A percentile compares a stretch with the other conserved stretches of the same genome.
These are phyloP conservation scores for Myxozyma melibiosi DNA, from an alignment of 805 yeast genomes.

Conservation along the genomic window DNA sequence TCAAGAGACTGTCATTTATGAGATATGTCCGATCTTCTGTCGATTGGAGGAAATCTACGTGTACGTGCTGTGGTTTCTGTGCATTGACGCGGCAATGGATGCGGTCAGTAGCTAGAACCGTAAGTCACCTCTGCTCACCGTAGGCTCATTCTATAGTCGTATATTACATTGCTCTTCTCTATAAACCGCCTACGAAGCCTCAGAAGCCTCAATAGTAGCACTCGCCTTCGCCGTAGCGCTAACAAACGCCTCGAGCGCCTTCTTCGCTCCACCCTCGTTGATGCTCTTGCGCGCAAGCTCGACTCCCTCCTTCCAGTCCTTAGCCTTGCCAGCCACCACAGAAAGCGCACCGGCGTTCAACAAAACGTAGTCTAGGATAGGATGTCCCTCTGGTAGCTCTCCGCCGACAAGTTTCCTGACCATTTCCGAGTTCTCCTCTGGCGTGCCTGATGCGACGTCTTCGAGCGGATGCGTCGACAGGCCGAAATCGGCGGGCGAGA, in stretches of 20 bases:
- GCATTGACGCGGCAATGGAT: too few species aligned
- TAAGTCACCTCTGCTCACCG: too few species aligned
- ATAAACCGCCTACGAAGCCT: too few species aligned
- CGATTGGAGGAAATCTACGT: too few species aligned
- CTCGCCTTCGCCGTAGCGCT: slow-evolving; percentile 36
- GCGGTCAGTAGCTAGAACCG: too few species aligned
- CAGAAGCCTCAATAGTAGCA: slow-evolving; percentile 12
- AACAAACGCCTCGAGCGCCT: slow-evolving; percentile 61
- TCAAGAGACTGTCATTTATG: too few species aligned
- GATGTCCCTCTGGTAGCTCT: slow-evolving; percentile 46
- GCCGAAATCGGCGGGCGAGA: slow-evolving; percentile 65
- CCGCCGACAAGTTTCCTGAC: slow-evolving; percentile 55
- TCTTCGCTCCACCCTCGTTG: slow-evolving; percentile 63
- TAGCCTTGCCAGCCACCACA: slow-evolving; percentile 69
- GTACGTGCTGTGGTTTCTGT: too few species aligned
- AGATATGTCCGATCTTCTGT: too few species aligned
- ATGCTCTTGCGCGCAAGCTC: slow-evolving; percentile 70
- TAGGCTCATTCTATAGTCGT: too few species aligned
- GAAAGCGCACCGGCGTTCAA: slow-evolving; percentile 88
- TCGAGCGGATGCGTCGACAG: slow-evolving; percentile 69
- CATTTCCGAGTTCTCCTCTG: slow-evolving; percentile 73
- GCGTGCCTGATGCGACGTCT: slow-evolving; percentile 80
- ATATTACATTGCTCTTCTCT: neutral
- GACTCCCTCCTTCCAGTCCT: slow-evolving; percentile 75
- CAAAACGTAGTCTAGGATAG: slow-evolving; percentile 86